Conservation (phyloP, 768 basidiomycete genomes). For the Pholiota microspora region DNA sequence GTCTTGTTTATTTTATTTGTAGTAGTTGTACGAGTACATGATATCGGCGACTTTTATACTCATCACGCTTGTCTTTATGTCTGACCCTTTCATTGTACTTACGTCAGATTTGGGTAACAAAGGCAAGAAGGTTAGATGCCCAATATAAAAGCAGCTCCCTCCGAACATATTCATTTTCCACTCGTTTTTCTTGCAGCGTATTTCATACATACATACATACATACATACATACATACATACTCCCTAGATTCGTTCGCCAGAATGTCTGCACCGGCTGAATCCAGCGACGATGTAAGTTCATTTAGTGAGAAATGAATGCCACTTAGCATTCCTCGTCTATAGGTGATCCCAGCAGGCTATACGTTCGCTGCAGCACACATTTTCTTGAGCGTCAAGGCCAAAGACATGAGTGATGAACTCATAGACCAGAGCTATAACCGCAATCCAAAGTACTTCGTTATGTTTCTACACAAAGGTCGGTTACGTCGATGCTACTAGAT, state of each 20-base stretch:
- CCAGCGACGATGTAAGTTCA: neutral
- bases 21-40: neutral
- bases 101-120: neutral
- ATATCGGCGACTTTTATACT: neutral
- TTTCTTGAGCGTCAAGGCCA: slow-evolving; percentile 28
- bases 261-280: neutral
- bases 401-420: slow-evolving; percentile 26
- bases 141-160: neutral
- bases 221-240: no score
- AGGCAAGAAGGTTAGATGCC: neutral
- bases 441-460: slow-evolving; percentile 30
- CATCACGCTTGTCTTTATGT: neutral
- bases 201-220: no score
- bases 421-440: slow-evolving; percentile 28
- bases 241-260: neutral
- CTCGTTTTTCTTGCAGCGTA: neutral
- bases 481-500: no score
- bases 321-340: neutral
- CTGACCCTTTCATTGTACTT: neutral
- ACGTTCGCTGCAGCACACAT: slow-evolving; percentile 28
- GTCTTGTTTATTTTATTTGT: slow-evolving; percentile 3
- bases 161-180: no score
- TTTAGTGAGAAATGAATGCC: neutral
- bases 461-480: slow-evolving; percentile 34
- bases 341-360: slow-evolving; percentile 27